phyloP scores from a whole-genome alignment of 106 monocot genomes.

The Dactylorhiza incarnata region DNA sequence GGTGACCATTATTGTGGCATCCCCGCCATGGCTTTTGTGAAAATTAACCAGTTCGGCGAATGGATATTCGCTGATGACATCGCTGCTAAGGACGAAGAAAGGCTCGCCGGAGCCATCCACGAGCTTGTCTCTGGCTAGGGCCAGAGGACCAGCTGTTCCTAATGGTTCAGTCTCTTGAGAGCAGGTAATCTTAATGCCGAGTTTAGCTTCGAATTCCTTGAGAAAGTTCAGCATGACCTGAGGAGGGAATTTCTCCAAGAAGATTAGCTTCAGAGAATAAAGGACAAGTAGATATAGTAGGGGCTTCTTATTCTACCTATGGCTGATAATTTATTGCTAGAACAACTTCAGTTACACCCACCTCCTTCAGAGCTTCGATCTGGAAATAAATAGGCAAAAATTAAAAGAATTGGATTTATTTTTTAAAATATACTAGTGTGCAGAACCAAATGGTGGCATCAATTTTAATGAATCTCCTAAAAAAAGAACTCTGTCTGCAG shows the following conservation, averaged over 20 bases:
- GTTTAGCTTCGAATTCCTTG: slow-evolving; percentile 57
- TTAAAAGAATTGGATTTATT: no score
- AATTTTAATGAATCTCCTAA: no score
- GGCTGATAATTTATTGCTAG: slow-evolving; percentile 64
- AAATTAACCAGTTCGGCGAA: slow-evolving; percentile 35
- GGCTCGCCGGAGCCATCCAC: slow-evolving; percentile 46
- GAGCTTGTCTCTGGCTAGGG: slow-evolving; percentile 54
- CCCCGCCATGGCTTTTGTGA: slow-evolving; percentile 49
- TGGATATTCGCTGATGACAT: slow-evolving; percentile 58
- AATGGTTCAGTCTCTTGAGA: slow-evolving; percentile 59
- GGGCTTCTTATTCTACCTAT: slow-evolving; percentile 26
- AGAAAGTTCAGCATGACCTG: slow-evolving; percentile 56
- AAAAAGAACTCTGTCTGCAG: no score
- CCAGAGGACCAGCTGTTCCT: slow-evolving; percentile 61
- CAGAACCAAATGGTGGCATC: no score
- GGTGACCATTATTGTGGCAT: slow-evolving; percentile 68
- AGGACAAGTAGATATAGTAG: background rate
- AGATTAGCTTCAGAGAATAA: background rate
- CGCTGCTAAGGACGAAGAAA: slow-evolving; percentile 61
- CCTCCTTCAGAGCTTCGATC: slow-evolving; percentile 62
- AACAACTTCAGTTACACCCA: no score
- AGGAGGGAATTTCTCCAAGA: background rate
- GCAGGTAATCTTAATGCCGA: slow-evolving; percentile 54
- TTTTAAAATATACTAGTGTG: no score
- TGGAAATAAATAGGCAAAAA: no score